phyloP scores from a whole-genome alignment of 805 yeast genomes.

The Saccharomycopsis vini region DNA sequence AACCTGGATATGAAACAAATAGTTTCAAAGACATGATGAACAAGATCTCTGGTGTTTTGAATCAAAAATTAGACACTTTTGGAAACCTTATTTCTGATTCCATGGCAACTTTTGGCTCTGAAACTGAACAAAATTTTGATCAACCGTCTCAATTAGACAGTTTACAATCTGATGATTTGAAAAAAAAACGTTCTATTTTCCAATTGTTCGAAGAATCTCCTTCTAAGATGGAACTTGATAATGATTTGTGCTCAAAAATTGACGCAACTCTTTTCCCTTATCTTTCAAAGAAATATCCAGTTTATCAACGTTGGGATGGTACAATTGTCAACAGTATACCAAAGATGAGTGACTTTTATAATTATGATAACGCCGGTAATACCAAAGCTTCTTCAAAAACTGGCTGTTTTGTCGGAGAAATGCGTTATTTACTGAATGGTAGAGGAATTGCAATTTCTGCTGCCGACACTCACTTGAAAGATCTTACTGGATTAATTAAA shows the following conservation, averaged over 20 bases:
- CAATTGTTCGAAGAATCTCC: too few species aligned
- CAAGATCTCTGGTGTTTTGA: conserved; percentile 1
- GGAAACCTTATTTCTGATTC: conserved; percentile 3
- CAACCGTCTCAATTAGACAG: background rate
- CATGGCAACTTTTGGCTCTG: background rate
- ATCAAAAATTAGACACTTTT: conserved; percentile 2
- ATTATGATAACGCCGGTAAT: background rate
- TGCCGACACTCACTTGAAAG: conserved; percentile 24
- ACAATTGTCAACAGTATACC: conserved; percentile 27
- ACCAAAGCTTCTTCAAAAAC: background rate
- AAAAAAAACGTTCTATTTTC: background rate
- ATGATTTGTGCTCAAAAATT: conserved; percentile 25
- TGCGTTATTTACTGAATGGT: conserved; percentile 26
- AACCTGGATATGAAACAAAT: too few species aligned
- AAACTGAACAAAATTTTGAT: background rate
- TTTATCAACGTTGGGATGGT: conserved; percentile 31
- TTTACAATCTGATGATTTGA: background rate
- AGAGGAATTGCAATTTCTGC: conserved; percentile 28
- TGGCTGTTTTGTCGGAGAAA: conserved; percentile 24
- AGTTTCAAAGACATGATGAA: background rate
- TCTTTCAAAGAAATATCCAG: conserved; percentile 30
- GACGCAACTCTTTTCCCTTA: conserved; percentile 33
- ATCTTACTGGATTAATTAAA: conserved; percentile 31
- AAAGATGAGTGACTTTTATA: conserved; percentile 21
- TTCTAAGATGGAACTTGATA: too few species aligned